Base-by-base conservation (phyloP, 768 basidiomycete genomes). In the Lepiota brunneoincarnata region DNA sequence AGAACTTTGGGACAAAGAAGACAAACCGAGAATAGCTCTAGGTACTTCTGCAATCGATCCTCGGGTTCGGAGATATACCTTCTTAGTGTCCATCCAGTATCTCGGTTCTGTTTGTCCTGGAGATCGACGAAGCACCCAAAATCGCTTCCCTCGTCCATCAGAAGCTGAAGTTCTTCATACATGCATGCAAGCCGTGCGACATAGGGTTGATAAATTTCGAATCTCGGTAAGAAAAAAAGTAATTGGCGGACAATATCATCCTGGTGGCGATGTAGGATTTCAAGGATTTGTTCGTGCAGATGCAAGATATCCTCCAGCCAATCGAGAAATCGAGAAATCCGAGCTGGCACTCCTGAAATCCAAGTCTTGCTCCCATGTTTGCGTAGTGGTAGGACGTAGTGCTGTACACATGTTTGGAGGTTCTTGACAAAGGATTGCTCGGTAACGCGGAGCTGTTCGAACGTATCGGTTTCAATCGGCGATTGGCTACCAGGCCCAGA, bases 141-240 rank as follows among this genome's bases (percentile, higher is more conserved):
- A 59, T 94, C 89, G 61, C 74, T 83, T 28, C 67, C 64, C 55
- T 85, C 79, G 17, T 71, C 64, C 41, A 73, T 67, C 58, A 86
- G 69, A 17, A 68, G 63, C 43, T 80, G 77, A 38, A 90, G 81
- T 51, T 76, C 63, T 14, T 74, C 66, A 1, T 79, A 77, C 0
- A 87, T 81, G 34, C 76, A 75, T 41, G 86, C 85, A 34, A 94
- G 76, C 42, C 82, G 75, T 15, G 89, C 85, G 4, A 96, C 71
- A 68, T 94, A 96, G 17, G 91, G 88, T 66, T 93, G 91, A 60
- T 97, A 91, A 7, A 91, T 80, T 66, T 95, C 90, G 28, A 93
- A 69, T 41, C 75, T 78, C 1, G 80, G 72, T 12, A 93, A 78
- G 63, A 88, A 88, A 1, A 71, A 65, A 5, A 81, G 73, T 24